Evolutionary conservation across 2,329 filamentous ascomycete species (phyloP).

Genomic region (Venturia carpophila): DNA sequence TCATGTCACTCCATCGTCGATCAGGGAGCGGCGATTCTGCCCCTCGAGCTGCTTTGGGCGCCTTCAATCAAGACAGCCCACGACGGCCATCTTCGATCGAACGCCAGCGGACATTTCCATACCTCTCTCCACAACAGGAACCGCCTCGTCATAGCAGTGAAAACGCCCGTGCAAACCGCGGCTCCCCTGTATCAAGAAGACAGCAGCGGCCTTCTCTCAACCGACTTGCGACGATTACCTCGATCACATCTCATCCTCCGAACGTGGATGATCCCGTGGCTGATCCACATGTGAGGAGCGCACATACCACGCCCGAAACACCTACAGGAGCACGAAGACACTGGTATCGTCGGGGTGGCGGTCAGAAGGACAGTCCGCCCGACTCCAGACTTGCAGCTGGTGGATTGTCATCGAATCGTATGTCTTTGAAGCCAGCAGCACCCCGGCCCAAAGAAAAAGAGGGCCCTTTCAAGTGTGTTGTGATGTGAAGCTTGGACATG

Average conservation of each 20-base stretch:
- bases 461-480: neutral
- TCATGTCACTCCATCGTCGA: conserved; percentile 8
- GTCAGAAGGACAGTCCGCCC: neutral
- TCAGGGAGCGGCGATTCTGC: conserved; percentile 15
- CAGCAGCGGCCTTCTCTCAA: conserved; percentile 7
- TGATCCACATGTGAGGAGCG: neutral
- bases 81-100: neutral
- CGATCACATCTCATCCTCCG: neutral
- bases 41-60: conserved; percentile 10
- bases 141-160: neutral
- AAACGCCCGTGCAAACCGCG: neutral
- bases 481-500: conserved; percentile 6
- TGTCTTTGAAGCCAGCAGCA: neutral
- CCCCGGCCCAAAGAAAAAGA: conserved; percentile 13
- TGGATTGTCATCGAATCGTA: neutral
- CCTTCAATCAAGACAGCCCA: neutral
- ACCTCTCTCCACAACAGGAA: neutral
- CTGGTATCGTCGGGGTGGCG: neutral
- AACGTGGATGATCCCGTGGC: neutral
- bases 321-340: conserved; percentile 6
- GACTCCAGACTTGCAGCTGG: neutral
- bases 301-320: conserved; percentile 14
- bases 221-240: conserved; percentile 15
- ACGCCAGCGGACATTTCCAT: neutral
- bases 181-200: neutral